Evolutionary conservation across 2,329 filamentous ascomycete genomes (phyloP), one percentile per base, ranked within the genome.

Genomic region (Bipolaris gigantea): DNA sequence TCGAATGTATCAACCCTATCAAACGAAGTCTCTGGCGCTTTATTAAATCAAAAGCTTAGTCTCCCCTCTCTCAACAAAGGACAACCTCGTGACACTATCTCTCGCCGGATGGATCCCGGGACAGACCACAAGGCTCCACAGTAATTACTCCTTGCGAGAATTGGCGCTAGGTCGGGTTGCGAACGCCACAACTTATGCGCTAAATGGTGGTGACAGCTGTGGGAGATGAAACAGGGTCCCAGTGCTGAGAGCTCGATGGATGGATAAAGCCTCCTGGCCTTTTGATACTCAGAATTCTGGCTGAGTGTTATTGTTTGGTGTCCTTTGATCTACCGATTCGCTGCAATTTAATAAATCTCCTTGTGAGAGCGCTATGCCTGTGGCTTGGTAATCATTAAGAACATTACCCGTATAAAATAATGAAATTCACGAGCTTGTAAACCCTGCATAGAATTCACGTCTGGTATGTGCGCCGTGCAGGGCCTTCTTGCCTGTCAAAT

Each of bases 101-200:
- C 34, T 51, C 42, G 42, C 36, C 47, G 33, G 34, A 23, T 21
- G 21, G 15, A 23, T 21, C 11, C 42, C 4, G 4, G 10, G 4
- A 30, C 27, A 30, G 27, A 30, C 27, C 27, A 11, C 10, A 11
- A 13, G 10, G 27, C 27, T 30, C 27, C 27, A 30, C 27, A 30
- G 27, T 50, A 23, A 39, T 51, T 32, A 52, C 34, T 36, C 38
- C 40, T 46, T 45, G 36, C 40, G 33, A 41, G 51, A 15, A 25
- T 51, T 38, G 47, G 34, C 34, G 43, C n/a, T 34, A 36, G 34
- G 47, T 23, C 23, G 40, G 25, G 32, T 40, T 57, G 10, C 34
- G 38, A 34, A 56, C 56, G 56, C 56, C 48, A 57, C 48, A 23
- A 21, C 27, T 45, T 41, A 48, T 41, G 41, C 44, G 21, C 30